phyloP scores from a whole-genome alignment of 805 yeast species.

The Hemisphaericaspora nanyangensis region DNA sequence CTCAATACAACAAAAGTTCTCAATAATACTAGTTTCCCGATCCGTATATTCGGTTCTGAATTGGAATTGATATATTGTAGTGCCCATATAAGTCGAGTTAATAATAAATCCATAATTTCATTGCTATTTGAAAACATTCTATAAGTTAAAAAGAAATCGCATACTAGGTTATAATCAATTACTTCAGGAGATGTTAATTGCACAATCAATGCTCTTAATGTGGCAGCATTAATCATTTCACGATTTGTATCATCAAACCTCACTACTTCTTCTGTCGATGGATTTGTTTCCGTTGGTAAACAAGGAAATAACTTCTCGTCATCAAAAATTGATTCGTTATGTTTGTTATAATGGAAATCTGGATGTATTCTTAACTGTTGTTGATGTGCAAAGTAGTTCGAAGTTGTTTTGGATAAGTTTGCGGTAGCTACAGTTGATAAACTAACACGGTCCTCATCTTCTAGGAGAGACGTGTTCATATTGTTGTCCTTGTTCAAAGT shows the following conservation, averaged over 20 bases:
- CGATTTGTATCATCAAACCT: constrained; percentile 32
- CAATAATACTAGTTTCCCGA: constrained; percentile 66
- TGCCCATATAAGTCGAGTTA: constrained; percentile 73
- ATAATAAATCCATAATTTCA: constrained; percentile 55
- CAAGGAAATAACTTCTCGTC: constrained; percentile 33
- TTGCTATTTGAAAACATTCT: constrained; percentile 62
- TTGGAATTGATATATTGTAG: constrained; percentile 39
- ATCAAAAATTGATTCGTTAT: constrained; percentile 36
- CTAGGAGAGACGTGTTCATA: neutral
- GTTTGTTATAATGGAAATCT: constrained; percentile 29
- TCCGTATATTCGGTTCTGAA: constrained; percentile 22
- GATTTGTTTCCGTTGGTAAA: constrained; percentile 11
- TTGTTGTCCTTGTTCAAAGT: neutral
- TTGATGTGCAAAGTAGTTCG: constrained; percentile 6
- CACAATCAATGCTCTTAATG: constrained; percentile 47
- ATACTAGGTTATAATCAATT: constrained; percentile 71
- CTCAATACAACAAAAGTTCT: constrained; percentile 84
- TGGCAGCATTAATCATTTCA: constrained; percentile 33
- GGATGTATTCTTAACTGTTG: constrained; percentile 12
- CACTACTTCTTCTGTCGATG: constrained; percentile 17
- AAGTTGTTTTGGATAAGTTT: constrained; percentile 7
- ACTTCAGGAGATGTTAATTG: constrained; percentile 68
- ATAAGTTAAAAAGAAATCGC: constrained; percentile 85
- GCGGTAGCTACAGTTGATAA: neutral
- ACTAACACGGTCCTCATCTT: neutral